A percentile compares a stretch with the other conserved stretches of the same genome.
Conservation (phyloP, 345 rosid genomes). For the Moricandia moricandioides region DNA sequence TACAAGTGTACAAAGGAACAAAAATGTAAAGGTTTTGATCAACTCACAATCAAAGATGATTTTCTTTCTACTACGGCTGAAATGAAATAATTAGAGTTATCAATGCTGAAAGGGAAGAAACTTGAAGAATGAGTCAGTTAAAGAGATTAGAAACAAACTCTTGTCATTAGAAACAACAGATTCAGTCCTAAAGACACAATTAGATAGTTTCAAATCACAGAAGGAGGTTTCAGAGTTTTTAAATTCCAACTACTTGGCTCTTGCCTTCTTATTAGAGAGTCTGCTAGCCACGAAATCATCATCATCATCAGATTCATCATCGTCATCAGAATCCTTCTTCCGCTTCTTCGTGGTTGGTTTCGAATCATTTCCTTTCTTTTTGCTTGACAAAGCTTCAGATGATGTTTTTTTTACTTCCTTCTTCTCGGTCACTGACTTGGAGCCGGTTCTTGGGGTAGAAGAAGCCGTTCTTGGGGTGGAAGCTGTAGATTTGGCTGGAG, state of each 20-base stretch:
- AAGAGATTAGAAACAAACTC: slow-evolving; percentile 8
- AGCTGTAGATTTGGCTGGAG: slow-evolving; percentile 53
- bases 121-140: background rate
- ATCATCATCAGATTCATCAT: slow-evolving; percentile 44
- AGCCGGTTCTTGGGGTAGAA: slow-evolving; percentile 38
- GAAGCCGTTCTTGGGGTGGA: slow-evolving; percentile 41
- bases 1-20: background rate
- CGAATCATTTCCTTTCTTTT: slow-evolving; percentile 46
- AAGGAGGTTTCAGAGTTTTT: background rate
- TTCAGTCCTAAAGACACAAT: background rate
- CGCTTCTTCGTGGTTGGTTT: slow-evolving; percentile 58
- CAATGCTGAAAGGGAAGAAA: background rate
- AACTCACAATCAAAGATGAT: background rate
- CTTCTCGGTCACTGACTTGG: slow-evolving; percentile 43
- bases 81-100: background rate
- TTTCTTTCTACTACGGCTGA: too few relatives aligned
- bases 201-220: slow-evolving; percentile 13
- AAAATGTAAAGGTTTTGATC: background rate
- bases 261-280: slow-evolving; percentile 53
- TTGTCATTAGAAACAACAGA: background rate
- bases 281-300: slow-evolving; percentile 44
- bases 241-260: slow-evolving; percentile 40
- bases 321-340: slow-evolving; percentile 49
- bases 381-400: slow-evolving; percentile 38
- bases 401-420: slow-evolving; percentile 27